These are phyloP conservation scores for Cenococcum geophilum DNA, from an alignment of 495 filamentous ascomycete species.

Conservation along the genomic window DNA sequence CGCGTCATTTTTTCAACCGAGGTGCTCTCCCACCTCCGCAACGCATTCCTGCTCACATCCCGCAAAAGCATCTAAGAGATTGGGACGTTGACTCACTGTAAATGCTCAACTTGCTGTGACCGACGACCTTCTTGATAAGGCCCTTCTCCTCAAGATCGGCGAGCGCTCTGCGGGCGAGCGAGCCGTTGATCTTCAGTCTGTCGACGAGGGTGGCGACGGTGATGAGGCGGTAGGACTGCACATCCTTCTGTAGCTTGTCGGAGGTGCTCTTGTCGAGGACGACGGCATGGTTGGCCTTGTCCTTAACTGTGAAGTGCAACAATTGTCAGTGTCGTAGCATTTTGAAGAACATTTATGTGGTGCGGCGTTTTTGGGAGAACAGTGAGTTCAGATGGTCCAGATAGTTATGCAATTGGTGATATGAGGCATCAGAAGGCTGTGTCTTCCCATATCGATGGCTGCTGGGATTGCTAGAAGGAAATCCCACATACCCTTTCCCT, in stretches of 20 bases:
- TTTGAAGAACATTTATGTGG: not conserved
- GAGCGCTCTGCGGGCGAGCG: slow-evolving; percentile 81
- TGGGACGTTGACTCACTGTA: slow-evolving; percentile 70
- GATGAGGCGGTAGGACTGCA: slow-evolving; percentile 99
- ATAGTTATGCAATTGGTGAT: not conserved
- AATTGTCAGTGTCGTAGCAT: not conserved
- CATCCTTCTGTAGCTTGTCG: slow-evolving; percentile 91
- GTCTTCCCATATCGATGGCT: not conserved
- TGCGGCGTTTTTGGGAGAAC: not conserved
- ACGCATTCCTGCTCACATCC: too few relatives aligned
- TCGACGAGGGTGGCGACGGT: slow-evolving; percentile 98
- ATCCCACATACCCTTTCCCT: slow-evolving; percentile 82
- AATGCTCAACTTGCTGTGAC: slow-evolving; percentile 94
- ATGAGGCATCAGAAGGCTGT: not conserved
- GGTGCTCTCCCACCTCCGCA: too few relatives aligned
- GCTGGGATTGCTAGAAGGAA: not conserved
- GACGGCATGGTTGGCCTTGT: slow-evolving; percentile 98
- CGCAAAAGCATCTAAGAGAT: too few relatives aligned
- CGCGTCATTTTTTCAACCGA: too few relatives aligned
- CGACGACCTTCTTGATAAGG: slow-evolving; percentile 95
- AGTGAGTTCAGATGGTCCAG: not conserved
- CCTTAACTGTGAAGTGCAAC: slow-evolving; percentile 69
- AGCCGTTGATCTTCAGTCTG: slow-evolving; percentile 99
- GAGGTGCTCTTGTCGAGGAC: slow-evolving; percentile 63
- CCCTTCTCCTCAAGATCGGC: slow-evolving; percentile 96